Evolutionary conservation across 192 early-diverging fungal genomes (phyloP).

Genomic region (Backusella morwellensis): DNA sequence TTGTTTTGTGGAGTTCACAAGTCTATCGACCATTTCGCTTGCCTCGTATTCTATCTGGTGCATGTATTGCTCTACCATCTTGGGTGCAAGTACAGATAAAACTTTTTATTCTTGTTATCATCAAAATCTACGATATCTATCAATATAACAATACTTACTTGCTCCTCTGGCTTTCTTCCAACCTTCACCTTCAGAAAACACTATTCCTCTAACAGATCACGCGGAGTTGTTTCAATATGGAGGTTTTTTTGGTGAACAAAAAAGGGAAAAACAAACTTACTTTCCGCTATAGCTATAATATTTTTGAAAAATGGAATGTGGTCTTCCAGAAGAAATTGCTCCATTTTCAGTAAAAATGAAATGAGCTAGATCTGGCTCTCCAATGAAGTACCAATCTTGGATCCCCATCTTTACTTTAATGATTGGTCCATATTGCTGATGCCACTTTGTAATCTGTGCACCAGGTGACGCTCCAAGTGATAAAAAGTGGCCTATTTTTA

Average conservation of each 20-base stretch:
- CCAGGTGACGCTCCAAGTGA: not conserved
- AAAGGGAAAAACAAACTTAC: not conserved
- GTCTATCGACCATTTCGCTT: not conserved
- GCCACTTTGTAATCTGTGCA: not conserved
- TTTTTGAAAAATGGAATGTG: not conserved
- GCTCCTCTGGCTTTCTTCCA: conserved; percentile 14
- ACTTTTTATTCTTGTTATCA: not conserved
- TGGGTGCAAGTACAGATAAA: conserved; percentile 4
- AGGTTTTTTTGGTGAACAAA: not conserved
- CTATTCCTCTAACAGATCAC: conserved; percentile 4
- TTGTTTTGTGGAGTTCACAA: not conserved
- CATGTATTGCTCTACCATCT: not conserved
- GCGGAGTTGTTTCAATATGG: too few species aligned
- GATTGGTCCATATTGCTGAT: not conserved
- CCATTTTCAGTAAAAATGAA: not conserved
- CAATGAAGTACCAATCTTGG: not conserved
- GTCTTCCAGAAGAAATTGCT: not conserved
- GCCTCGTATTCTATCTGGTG: not conserved
- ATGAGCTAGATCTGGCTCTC: conserved; percentile 11
- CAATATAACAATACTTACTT: conserved; percentile 6
- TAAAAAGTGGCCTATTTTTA: conserved; percentile 1
- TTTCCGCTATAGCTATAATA: conserved; percentile 10
- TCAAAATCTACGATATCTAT: not conserved
- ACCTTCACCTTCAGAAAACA: not conserved
- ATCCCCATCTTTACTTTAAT: conserved; percentile 7